phyloP scores from a whole-genome alignment of 768 basidiomycete genomes.

The Leucocoprinus leucothites region DNA sequence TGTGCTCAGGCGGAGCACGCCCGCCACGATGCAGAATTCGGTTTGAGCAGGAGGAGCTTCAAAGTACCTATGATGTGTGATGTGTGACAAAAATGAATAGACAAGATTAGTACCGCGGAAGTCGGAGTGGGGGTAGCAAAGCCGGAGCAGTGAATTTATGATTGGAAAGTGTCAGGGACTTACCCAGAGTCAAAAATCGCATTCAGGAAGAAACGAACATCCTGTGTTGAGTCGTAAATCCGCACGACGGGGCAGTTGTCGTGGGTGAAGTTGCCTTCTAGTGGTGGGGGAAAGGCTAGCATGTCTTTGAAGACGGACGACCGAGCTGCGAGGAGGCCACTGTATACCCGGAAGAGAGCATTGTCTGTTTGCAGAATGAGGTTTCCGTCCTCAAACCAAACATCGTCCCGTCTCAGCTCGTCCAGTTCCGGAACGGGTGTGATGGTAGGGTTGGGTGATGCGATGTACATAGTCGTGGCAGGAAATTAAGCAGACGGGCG shows the following conservation, averaged over 20 bases:
- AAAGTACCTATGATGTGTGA: conserved; percentile 23
- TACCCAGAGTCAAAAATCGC: conserved; percentile 35
- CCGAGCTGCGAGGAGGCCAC: conserved; percentile 30
- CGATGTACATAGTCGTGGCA: conserved; percentile 3
- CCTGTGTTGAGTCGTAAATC: conserved; percentile 30
- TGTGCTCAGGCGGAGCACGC: conserved; percentile 33
- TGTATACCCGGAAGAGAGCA: conserved; percentile 31
- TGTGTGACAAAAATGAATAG: neutral
- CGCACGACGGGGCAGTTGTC: conserved; percentile 31
- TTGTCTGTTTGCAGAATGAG: conserved; percentile 34
- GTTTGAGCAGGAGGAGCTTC: conserved; percentile 31
- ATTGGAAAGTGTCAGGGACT: conserved; percentile 7
- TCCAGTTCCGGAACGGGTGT: neutral
- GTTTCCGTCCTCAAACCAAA: conserved; percentile 40
- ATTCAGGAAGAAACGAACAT: conserved; percentile 31
- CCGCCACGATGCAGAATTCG: conserved; percentile 26
- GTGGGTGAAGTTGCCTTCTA: conserved; percentile 21
- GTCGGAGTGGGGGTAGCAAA: neutral
- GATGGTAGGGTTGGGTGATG: neutral
- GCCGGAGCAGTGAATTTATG: no score
- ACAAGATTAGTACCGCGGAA: neutral
- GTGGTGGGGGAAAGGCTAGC: conserved; percentile 33
- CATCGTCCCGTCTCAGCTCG: conserved; percentile 15
- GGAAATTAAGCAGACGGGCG: neutral
- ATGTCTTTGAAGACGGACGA: conserved; percentile 37